Evolutionary conservation across 2,329 filamentous ascomycete species (phyloP), one percentile per base, ranked within the genome.

Genomic region (Exutisphaerella laricina): DNA sequence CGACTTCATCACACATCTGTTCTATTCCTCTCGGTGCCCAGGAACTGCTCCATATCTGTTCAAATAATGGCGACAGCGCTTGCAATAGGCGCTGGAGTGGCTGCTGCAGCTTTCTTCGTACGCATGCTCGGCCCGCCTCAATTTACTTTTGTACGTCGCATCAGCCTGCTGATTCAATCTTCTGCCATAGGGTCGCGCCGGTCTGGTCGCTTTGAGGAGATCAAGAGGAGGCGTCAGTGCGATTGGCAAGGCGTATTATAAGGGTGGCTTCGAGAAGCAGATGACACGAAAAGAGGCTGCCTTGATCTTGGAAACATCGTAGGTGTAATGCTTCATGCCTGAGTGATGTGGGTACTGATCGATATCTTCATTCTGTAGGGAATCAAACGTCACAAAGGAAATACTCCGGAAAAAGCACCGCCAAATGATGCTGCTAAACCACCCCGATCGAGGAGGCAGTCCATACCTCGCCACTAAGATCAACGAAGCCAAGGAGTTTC

Each of bases 391-490:
- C 49, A 92, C 83, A 46, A 94, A 94, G 69, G 90, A 97, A 34
- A 92, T 94, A 64, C 74, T 98, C 58, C 87, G 92, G 64, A 96
- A 96, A 71, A 88, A 89, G 57, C 92, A 98, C 70, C 84, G 92
- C 52, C 88, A 83, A 41, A 80, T 97, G 55, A 98, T 98, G 90
- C 80, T 98, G 43, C 75, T 95, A 54, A 98, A 98, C 74, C 92
- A 98, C 67, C 92, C 92, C 51, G 92, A 98, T 74, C 85, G 92
- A 62, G 92, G 92, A 54, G 92, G 92, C 28, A 96, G 88, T 63
- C 92, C 92, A 5, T 98, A 97, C 64, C 72, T 98, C 32, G 92
- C 92, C 10, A 96, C 89, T 41, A 98, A 98, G 69, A 85, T 98
- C 64, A 98, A 98, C 70, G 92, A 98, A 67, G 92, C 92, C 28